A percentile compares a stretch with the other conserved stretches of the same genome.
These are phyloP conservation scores for Ceraceosorus bombacis DNA, from an alignment of 1,284 basidiomycete genomes.

Conservation along the genomic window DNA sequence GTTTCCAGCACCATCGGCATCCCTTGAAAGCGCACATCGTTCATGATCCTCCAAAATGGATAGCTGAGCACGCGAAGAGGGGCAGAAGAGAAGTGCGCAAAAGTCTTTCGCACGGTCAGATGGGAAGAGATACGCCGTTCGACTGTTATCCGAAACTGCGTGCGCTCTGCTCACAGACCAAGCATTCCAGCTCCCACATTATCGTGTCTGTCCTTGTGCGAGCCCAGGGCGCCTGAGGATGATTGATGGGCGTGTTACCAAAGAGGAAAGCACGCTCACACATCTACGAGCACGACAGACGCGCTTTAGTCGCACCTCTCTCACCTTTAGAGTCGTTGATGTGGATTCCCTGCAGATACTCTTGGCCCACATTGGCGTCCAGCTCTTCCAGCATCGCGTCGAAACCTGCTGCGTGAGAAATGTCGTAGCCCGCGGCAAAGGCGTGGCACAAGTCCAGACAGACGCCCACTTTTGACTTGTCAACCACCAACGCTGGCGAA, in stretches of 20 bases:
- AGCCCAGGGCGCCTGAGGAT: constrained; percentile 61
- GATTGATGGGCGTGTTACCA: constrained; percentile 58
- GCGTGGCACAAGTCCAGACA: constrained; percentile 84
- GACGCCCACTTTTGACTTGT: constrained; percentile 69
- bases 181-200: constrained; percentile 74
- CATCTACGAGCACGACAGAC: too few relatives aligned
- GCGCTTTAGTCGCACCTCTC: too few relatives aligned
- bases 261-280: too few relatives aligned
- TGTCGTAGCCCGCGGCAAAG: constrained; percentile 75
- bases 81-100: too few relatives aligned
- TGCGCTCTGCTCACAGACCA: constrained; percentile 50
- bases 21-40: constrained; percentile 61
- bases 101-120: too few relatives aligned
- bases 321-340: too few relatives aligned
- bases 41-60: constrained; percentile 63
- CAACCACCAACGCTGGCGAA: constrained; percentile 53
- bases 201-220: constrained; percentile 69
- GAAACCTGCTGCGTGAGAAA: constrained; percentile 56
- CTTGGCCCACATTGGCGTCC: constrained; percentile 61
- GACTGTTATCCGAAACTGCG: too few relatives aligned
- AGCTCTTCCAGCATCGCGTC: constrained; percentile 56
- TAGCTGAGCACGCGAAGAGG: too few relatives aligned
- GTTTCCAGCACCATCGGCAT: constrained; percentile 79
- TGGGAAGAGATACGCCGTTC: too few relatives aligned
- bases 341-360: constrained; percentile 54